phyloP scores from a whole-genome alignment of 257 asterid genomes.

The Solanum raphanifolium region DNA sequence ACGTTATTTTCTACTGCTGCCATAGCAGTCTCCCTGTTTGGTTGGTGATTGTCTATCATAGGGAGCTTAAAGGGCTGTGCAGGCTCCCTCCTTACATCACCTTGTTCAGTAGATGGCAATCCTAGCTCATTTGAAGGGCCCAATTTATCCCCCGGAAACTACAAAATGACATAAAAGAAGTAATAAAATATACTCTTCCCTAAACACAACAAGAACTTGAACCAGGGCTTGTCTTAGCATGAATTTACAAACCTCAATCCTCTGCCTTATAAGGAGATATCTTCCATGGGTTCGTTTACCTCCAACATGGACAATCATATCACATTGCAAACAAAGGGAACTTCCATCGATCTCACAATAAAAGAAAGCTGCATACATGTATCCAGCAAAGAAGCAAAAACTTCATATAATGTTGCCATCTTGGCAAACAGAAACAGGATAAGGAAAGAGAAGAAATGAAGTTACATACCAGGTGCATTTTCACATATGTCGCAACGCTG shows the following conservation, averaged over 20 bases:
- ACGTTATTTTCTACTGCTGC: constrained; percentile 15
- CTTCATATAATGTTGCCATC: neutral
- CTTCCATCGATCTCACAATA: constrained; percentile 95
- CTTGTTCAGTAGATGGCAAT: constrained; percentile 26
- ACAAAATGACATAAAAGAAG: constrained; percentile 15
- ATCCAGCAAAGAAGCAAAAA: constrained; percentile 1
- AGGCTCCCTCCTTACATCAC: constrained; percentile 31
- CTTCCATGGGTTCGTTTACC: constrained; percentile 95
- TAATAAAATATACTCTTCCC: neutral
- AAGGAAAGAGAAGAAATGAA: constrained; percentile 9
- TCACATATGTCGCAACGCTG: constrained; percentile 89
- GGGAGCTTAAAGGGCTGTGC: constrained; percentile 11
- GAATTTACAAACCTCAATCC: constrained; percentile 75
- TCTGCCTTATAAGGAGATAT: constrained; percentile 85
- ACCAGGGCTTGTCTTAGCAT: neutral
- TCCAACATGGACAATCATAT: constrained; percentile 87
- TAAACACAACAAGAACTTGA: neutral
- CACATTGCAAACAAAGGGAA: constrained; percentile 92
- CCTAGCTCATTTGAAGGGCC: constrained; percentile 37
- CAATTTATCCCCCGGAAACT: constrained; percentile 82
- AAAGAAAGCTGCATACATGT: constrained; percentile 71
- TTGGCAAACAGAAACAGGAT: neutral
- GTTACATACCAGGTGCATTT: constrained; percentile 72
- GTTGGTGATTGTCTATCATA: constrained; percentile 26
- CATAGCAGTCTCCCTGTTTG: constrained; percentile 24